These are phyloP conservation scores for Spathaspora sp. DNA, from an alignment of 1,139 yeast species.

Conservation along the genomic window DNA sequence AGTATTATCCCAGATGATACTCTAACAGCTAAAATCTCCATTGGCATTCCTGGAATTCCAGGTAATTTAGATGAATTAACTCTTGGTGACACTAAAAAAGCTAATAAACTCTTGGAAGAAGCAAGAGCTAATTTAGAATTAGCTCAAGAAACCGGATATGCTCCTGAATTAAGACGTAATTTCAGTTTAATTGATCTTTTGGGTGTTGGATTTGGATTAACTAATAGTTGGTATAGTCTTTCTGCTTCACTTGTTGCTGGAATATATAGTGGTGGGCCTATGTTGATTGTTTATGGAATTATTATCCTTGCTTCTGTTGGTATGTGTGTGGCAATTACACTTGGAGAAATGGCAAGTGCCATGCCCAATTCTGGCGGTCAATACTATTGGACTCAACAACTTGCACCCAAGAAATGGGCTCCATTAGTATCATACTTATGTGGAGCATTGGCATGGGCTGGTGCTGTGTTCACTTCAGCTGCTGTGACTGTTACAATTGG, in stretches of 20 bases:
- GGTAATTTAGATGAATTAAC: conserved; percentile 13
- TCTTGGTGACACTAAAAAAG: conserved; percentile 14
- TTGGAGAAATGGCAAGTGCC: conserved; percentile 51
- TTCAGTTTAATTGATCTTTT: conserved; percentile 53
- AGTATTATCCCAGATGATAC: not conserved
- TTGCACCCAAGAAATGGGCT: conserved; percentile 51
- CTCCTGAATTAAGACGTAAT: conserved; percentile 44
- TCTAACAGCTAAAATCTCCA: not conserved
- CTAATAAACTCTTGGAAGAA: conserved; percentile 22
- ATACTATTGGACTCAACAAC: conserved; percentile 57
- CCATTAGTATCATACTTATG: conserved; percentile 49
- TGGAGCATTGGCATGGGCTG: conserved; percentile 58
- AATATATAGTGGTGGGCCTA: conserved; percentile 65
- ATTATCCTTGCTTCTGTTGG: conserved; percentile 53
- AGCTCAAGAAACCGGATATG: conserved; percentile 35
- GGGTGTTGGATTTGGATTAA: conserved; percentile 64
- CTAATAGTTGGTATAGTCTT: conserved; percentile 67
- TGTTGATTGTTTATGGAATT: conserved; percentile 65
- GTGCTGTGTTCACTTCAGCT: conserved; percentile 58
- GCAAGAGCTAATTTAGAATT: conserved; percentile 33
- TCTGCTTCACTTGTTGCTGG: conserved; percentile 65
- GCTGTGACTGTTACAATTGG: conserved; percentile 58
- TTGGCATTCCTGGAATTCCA: not conserved
- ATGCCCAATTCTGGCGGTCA: conserved; percentile 69
- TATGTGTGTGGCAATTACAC: conserved; percentile 36